These are phyloP conservation scores for Mycena polygramma DNA, from an alignment of 768 basidiomycete species.

Conservation along the genomic window DNA sequence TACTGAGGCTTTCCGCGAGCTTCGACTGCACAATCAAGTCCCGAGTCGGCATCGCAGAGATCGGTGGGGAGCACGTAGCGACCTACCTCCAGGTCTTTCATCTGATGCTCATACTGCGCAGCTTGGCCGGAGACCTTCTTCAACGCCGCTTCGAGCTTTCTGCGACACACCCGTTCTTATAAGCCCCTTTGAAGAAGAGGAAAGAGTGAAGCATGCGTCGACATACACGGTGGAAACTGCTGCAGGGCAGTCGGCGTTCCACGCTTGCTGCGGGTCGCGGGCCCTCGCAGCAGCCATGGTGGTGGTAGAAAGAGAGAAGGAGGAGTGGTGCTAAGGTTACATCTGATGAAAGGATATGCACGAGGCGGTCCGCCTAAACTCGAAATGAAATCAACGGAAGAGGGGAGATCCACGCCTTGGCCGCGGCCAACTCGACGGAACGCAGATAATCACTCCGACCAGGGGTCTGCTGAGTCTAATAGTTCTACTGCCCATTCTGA, in stretches of 20 bases:
- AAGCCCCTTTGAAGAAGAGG: background rate
- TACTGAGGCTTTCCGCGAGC: slow-evolving; percentile 78
- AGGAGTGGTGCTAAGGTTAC: slow-evolving; percentile 3
- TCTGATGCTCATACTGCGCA: slow-evolving; percentile 63
- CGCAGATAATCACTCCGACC: too few species aligned
- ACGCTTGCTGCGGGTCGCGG: slow-evolving; percentile 9
- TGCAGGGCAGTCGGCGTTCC: slow-evolving; percentile 35
- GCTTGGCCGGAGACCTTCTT: slow-evolving; percentile 62
- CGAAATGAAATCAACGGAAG: background rate
- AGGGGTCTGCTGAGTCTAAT: too few species aligned
- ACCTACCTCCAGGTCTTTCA: slow-evolving; percentile 73
- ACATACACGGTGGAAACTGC: slow-evolving; percentile 27
- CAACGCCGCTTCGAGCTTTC: slow-evolving; percentile 62
- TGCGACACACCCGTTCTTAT: slow-evolving; percentile 33
- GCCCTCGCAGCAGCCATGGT: slow-evolving; percentile 28
- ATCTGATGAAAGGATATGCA: slow-evolving; percentile 24
- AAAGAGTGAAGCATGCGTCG: background rate
- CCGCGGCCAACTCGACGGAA: background rate
- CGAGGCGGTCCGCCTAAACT: slow-evolving; percentile 14
- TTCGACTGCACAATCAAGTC: slow-evolving; percentile 58
- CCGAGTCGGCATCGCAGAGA: too few species aligned
- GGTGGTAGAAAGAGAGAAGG: slow-evolving; percentile 17
- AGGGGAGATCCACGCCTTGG: background rate
- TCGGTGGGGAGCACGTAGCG: slow-evolving; percentile 1
- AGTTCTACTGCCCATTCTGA: too few species aligned